A percentile compares a stretch with the other conserved stretches of the same genome.
Conservation (phyloP, 192 early-diverging fungal genomes). For the Martensiomyces pterosporus region DNA sequence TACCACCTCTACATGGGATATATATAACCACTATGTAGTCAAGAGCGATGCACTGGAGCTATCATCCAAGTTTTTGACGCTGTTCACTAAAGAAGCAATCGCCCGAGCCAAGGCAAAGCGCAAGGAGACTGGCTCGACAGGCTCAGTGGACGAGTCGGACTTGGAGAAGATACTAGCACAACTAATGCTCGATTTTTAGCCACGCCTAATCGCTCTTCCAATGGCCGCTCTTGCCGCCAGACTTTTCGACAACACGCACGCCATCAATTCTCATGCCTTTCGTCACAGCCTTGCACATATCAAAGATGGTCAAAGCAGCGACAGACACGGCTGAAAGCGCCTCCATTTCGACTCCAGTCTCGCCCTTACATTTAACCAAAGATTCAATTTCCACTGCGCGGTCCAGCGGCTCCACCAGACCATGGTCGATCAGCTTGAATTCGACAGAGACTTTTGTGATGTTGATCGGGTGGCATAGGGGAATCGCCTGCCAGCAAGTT, state of each 20-base stretch:
- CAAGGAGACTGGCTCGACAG: constrained; percentile 9
- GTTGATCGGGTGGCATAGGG: constrained; percentile 80
- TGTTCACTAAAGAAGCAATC: constrained; percentile 42
- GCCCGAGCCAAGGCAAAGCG: constrained; percentile 35
- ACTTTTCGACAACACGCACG: constrained; percentile 71
- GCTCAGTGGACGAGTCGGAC: constrained; percentile 40
- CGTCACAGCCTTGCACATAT: constrained; percentile 93
- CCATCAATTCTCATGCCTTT: constrained; percentile 76
- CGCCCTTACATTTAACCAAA: constrained; percentile 66
- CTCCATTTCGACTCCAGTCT: constrained; percentile 92
- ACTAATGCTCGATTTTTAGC: constrained; percentile 41
- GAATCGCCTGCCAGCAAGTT: constrained; percentile 74
- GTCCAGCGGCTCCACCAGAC: constrained; percentile 4
- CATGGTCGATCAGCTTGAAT: constrained; percentile 48
- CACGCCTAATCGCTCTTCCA: constrained; percentile 28
- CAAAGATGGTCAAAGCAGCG: constrained; percentile 82
- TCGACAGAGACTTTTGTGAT: constrained; percentile 69
- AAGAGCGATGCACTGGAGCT: constrained; percentile 40
- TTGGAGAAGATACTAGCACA: constrained; percentile 49
- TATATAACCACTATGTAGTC: constrained; percentile 13
- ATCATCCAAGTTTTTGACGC: constrained; percentile 23
- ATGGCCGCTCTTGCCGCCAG: constrained; percentile 78
- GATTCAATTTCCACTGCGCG: constrained; percentile 65
- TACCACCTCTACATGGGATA: no score
- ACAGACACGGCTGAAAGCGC: constrained; percentile 75